These are phyloP conservation scores for Talaromyces proteolyticus DNA, from an alignment of 495 filamentous ascomycete genomes.

Conservation along the genomic window DNA sequence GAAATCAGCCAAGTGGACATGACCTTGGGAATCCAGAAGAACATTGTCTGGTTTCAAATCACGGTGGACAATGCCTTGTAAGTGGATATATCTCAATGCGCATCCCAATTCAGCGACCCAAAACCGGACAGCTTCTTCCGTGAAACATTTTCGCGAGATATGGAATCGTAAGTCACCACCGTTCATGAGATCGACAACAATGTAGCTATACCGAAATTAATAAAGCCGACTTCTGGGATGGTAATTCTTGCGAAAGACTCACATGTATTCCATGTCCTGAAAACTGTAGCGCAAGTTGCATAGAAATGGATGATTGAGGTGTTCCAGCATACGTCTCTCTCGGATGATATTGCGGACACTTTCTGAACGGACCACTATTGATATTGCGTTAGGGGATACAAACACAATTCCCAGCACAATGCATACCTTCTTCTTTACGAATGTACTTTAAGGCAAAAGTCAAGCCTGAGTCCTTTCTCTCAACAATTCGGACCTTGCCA, in stretches of 20 bases:
- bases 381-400: background rate
- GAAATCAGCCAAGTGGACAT: conserved; percentile 97
- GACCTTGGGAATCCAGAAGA: conserved; percentile 85
- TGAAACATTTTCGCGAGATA: conserved; percentile 96
- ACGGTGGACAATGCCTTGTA: conserved; percentile 88
- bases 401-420: background rate
- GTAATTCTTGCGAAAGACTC: conserved; percentile 23
- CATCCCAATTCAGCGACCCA: conserved; percentile 95
- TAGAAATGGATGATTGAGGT: conserved; percentile 95
- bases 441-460: conserved; percentile 98
- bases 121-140: conserved; percentile 92
- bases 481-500: conserved; percentile 96
- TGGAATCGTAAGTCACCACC: conserved; percentile 96
- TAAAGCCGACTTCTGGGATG: background rate
- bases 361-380: conserved; percentile 86
- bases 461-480: conserved; percentile 89
- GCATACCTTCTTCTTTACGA: conserved; percentile 92
- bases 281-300: conserved; percentile 99
- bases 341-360: conserved; percentile 97
- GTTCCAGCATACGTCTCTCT: conserved; percentile 94
- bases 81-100: conserved; percentile 86
- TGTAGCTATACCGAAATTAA: conserved; percentile 56
- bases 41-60: conserved; percentile 98
- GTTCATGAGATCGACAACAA: conserved; percentile 98
- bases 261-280: conserved; percentile 99